These are phyloP conservation scores for Casuarina equisetifolia DNA, from an alignment of 306 rosid species.

Conservation along the genomic window DNA sequence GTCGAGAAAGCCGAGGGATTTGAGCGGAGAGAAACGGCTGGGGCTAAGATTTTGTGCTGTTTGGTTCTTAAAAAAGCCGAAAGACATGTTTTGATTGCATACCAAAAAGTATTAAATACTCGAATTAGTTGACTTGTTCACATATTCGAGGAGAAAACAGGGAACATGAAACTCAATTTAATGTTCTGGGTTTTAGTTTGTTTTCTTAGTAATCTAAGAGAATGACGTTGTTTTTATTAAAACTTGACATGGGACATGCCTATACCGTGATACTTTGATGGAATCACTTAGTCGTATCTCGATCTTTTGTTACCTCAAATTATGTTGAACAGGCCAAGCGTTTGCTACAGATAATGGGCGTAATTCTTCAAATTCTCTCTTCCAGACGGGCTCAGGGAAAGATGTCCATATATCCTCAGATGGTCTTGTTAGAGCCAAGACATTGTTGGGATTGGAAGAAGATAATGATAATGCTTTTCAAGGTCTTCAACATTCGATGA, in stretches of 20 bases:
- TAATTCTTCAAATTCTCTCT: slow-evolving; percentile 62
- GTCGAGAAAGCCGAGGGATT: neutral
- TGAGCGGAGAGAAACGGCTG: neutral
- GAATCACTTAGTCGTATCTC: neutral
- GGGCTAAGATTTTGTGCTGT: neutral
- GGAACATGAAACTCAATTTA: neutral
- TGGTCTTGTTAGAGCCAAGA: slow-evolving; percentile 67
- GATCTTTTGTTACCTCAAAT: neutral
- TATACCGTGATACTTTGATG: neutral
- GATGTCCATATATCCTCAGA: slow-evolving; percentile 61
- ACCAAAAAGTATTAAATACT: neutral
- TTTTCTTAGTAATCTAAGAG: neutral
- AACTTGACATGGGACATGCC: neutral
- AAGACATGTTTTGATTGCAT: neutral
- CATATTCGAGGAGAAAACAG: neutral
- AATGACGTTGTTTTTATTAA: neutral
- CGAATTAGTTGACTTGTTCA: neutral
- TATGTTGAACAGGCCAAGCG: slow-evolving; percentile 49
- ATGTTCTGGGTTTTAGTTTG: neutral
- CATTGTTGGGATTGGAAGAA: slow-evolving; percentile 54
- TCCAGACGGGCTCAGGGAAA: slow-evolving; percentile 79
- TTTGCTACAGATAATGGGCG: slow-evolving; percentile 28
- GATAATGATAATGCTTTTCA: slow-evolving; percentile 31
- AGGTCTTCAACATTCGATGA: slow-evolving; percentile 28
- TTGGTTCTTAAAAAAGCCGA: neutral